These are phyloP conservation scores for Manihot esculenta DNA, from an alignment of 441 rosid genomes.

Conservation along the genomic window DNA sequence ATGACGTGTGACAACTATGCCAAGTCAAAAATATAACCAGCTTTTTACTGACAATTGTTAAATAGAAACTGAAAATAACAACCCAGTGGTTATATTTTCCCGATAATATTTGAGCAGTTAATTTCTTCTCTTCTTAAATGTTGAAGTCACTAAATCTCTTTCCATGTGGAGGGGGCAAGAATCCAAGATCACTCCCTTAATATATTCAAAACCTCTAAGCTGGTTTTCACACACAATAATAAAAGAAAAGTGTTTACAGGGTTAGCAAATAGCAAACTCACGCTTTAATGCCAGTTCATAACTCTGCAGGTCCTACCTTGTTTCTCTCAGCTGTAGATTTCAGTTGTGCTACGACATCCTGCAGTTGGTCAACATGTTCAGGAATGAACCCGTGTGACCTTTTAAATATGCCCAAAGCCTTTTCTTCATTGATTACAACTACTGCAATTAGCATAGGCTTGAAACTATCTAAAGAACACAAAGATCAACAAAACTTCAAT, in stretches of 20 bases:
- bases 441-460: conserved; percentile 87
- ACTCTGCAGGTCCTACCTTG: conserved; percentile 45
- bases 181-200: conserved; percentile 73
- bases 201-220: conserved; percentile 75
- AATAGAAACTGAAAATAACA: neutral
- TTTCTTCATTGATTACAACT: conserved; percentile 59
- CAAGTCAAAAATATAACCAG: no score
- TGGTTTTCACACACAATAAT: conserved; percentile 18
- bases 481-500: neutral
- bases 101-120: conserved; percentile 61
- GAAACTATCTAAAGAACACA: conserved; percentile 61
- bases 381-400: conserved; percentile 44
- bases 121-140: conserved; percentile 87
- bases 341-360: conserved; percentile 58
- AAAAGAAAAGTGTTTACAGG: no score
- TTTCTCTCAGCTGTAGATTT: conserved; percentile 60
- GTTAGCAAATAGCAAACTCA: no score
- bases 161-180: conserved; percentile 66
- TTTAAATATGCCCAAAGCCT: conserved; percentile 62
- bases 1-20: no score
- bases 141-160: conserved; percentile 87
- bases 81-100: conserved; percentile 36
- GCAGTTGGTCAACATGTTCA: conserved; percentile 61
- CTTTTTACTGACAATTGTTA: neutral
- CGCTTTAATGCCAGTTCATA: neutral